Evolutionary conservation across 139 green algal genomes (phyloP).

Genomic region (Chlamydomonas schloesseri): DNA sequence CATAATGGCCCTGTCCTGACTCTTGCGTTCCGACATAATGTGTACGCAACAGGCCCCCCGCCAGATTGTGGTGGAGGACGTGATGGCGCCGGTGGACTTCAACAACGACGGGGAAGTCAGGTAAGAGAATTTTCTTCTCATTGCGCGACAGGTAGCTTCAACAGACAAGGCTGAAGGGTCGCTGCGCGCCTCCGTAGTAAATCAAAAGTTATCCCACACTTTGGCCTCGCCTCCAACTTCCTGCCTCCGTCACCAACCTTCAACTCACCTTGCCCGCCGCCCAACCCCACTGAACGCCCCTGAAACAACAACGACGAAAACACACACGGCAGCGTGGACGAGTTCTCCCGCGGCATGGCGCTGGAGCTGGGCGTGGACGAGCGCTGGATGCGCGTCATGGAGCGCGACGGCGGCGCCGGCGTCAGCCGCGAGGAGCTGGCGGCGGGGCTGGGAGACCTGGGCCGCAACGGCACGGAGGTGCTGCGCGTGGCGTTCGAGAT

Average conservation of each 20-base stretch:
- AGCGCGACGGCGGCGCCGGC: background rate
- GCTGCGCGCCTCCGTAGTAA: too few relatives aligned
- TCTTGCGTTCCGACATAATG: too few relatives aligned
- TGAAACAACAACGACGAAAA: too few relatives aligned
- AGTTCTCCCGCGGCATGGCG: conserved; percentile 29
- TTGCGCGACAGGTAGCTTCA: too few relatives aligned
- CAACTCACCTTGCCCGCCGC: too few relatives aligned
- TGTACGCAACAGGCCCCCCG: conserved; percentile 1
- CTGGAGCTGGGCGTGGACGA: conserved; percentile 36
- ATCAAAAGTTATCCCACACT: too few relatives aligned
- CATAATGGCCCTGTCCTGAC: too few relatives aligned
- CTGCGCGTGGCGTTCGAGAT: conserved; percentile 24
- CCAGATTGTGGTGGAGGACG: background rate
- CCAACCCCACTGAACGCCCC: too few relatives aligned
- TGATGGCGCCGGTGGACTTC: conserved; percentile 34
- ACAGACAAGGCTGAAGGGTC: too few relatives aligned
- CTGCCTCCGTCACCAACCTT: too few relatives aligned
- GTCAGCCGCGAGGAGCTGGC: background rate
- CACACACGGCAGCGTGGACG: conserved; percentile 34
- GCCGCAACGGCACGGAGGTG: background rate
- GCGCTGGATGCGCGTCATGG: conserved; percentile 10
- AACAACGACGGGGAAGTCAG: conserved; percentile 13
- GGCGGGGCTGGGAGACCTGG: conserved; percentile 31
- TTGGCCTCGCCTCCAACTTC: too few relatives aligned
- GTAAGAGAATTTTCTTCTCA: too few relatives aligned